These are phyloP conservation scores for Penicillium nucicola DNA, from an alignment of 495 filamentous ascomycete genomes.

Conservation along the genomic window DNA sequence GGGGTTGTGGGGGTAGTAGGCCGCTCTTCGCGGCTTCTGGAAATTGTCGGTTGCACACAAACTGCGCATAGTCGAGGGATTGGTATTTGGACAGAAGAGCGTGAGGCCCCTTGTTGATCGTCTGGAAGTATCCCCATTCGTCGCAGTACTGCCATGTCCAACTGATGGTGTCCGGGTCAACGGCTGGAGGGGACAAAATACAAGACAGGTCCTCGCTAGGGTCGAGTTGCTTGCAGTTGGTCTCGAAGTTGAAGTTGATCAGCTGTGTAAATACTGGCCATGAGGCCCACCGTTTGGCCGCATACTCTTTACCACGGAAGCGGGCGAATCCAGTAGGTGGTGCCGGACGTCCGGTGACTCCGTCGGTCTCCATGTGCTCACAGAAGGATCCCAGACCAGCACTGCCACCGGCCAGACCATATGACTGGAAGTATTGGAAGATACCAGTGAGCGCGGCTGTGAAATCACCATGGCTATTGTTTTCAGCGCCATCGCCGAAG, in stretches of 20 bases:
- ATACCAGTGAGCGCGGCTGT: slow-evolving; percentile 39
- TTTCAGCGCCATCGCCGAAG: slow-evolving; percentile 46
- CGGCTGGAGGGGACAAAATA: slow-evolving; percentile 32
- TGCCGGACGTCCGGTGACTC: slow-evolving; percentile 17
- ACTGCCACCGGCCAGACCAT: slow-evolving; percentile 42
- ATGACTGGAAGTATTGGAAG: slow-evolving; percentile 45
- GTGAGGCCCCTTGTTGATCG: slow-evolving; percentile 47
- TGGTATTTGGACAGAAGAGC: slow-evolving; percentile 51
- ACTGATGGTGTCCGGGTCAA: slow-evolving; percentile 38
- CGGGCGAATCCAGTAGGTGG: slow-evolving; percentile 39
- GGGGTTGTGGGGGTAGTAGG: slow-evolving; percentile 41
- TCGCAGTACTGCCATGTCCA: slow-evolving; percentile 64
- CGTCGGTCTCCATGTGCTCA: slow-evolving; percentile 40
- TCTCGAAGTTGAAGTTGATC: slow-evolving; percentile 40
- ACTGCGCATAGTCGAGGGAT: slow-evolving; percentile 47
- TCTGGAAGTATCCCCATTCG: slow-evolving; percentile 56
- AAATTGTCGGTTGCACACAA: slow-evolving; percentile 52
- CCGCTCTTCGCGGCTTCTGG: slow-evolving; percentile 43
- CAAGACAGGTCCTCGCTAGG: slow-evolving; percentile 28
- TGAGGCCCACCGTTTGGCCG: slow-evolving; percentile 43
- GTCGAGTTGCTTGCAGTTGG: slow-evolving; percentile 41
- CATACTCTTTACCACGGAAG: slow-evolving; percentile 35
- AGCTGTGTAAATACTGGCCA: slow-evolving; percentile 41
- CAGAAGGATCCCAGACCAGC: slow-evolving; percentile 44
- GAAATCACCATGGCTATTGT: slow-evolving; percentile 50